Percentiles rank a stretch among this genome's conserved stretches.
These are phyloP conservation scores for Parastagonospora nodorum DNA, from an alignment of 2,329 filamentous ascomycete species.

Conservation along the genomic window DNA sequence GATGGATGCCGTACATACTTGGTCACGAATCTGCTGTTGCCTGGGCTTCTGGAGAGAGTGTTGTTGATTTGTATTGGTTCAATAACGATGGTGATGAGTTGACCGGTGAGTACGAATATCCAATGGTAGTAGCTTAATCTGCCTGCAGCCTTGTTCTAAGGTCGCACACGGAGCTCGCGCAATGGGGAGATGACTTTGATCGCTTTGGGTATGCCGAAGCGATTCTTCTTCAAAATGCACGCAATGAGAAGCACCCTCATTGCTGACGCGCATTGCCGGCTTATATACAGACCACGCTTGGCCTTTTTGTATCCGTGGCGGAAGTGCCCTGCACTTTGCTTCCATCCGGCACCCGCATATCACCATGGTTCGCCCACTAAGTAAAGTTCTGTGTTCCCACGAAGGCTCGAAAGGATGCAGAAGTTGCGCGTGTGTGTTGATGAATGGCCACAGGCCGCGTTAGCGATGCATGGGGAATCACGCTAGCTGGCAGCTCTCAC, in stretches of 20 bases:
- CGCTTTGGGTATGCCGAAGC: neutral
- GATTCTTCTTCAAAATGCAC: neutral
- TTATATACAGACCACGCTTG: neutral
- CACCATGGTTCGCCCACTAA: conserved; percentile 4
- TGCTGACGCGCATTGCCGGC: neutral
- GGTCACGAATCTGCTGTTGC: conserved; percentile 9
- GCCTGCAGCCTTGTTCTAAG: conserved; percentile 15
- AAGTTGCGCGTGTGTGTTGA: conserved; percentile 20
- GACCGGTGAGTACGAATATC: conserved; percentile 18
- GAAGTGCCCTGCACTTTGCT: neutral
- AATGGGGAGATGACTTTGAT: neutral
- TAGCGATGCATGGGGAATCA: conserved; percentile 8
- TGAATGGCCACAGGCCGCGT: conserved; percentile 19
- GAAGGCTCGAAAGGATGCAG: conserved; percentile 16
- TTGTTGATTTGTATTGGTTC: conserved; percentile 10
- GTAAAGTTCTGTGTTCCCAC: conserved; percentile 8
- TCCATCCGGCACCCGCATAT: conserved; percentile 8
- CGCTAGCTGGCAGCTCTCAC: conserved; percentile 10
- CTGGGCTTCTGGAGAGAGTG: conserved; percentile 11
- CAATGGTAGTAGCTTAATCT: conserved; percentile 10
- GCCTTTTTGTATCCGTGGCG: neutral
- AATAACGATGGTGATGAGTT: neutral
- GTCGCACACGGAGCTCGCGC: conserved; percentile 5
- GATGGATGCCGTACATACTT: conserved; percentile 9
- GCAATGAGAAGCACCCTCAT: neutral